These are phyloP conservation scores for Candida takata DNA, from an alignment of 805 yeast genomes.

Conservation along the genomic window DNA sequence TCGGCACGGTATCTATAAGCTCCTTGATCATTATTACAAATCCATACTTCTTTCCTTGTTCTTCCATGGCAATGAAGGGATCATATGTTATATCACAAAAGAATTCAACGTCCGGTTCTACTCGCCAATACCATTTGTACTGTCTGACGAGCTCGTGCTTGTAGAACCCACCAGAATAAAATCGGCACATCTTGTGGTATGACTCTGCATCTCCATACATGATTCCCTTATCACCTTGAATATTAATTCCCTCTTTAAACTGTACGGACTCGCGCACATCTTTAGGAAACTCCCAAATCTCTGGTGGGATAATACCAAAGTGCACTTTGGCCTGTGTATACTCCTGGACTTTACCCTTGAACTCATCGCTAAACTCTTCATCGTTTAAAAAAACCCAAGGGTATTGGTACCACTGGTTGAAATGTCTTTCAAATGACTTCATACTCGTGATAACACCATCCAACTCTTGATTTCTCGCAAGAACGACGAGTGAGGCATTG, in stretches of 20 bases:
- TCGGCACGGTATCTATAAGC: slow-evolving; percentile 74
- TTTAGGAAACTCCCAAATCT: slow-evolving; percentile 66
- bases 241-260: slow-evolving; percentile 50
- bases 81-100: slow-evolving; percentile 90
- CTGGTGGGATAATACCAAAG: slow-evolving; percentile 58
- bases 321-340: slow-evolving; percentile 56
- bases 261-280: slow-evolving; percentile 14
- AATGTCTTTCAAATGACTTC: slow-evolving; percentile 73
- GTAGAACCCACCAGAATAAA: slow-evolving; percentile 76
- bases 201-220: slow-evolving; percentile 78
- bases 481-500: slow-evolving; percentile 78
- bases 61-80: slow-evolving; percentile 78
- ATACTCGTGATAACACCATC: slow-evolving; percentile 72
- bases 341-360: slow-evolving; percentile 43
- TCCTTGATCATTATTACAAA: slow-evolving; percentile 78
- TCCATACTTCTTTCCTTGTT: slow-evolving; percentile 66
- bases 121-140: slow-evolving; percentile 93
- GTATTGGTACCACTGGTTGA: slow-evolving; percentile 89
- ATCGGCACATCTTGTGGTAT: slow-evolving; percentile 93
- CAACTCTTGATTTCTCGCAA: slow-evolving; percentile 76
- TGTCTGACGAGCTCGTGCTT: slow-evolving; percentile 66
- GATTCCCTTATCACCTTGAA: slow-evolving; percentile 78
- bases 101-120: slow-evolving; percentile 88
- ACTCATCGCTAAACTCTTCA: slow-evolving; percentile 61
- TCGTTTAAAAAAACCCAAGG: slow-evolving; percentile 91